Conservation (phyloP, 306 rosid species). For the Trichosanthes cucumerina region DNA sequence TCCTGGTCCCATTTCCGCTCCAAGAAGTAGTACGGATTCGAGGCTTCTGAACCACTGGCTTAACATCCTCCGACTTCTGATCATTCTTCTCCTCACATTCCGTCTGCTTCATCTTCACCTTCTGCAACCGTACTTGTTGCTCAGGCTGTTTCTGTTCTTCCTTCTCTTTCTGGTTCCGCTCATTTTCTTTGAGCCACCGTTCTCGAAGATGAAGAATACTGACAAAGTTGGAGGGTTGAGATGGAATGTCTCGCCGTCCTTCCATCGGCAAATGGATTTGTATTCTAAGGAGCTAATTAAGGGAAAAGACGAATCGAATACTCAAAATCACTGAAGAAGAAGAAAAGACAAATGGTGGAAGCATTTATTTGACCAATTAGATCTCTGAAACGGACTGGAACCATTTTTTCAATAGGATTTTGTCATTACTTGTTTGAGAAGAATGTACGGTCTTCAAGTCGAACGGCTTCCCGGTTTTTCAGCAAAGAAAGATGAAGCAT, state of each 20-base stretch:
- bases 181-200: constrained; percentile 40
- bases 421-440: not conserved
- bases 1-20: not conserved
- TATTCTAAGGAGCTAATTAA: not conserved
- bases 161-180: constrained; percentile 6
- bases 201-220: constrained; percentile 40
- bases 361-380: not conserved
- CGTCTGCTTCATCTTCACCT: constrained; percentile 16
- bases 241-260: constrained; percentile 12
- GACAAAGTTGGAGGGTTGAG: constrained; percentile 53
- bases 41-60: not conserved
- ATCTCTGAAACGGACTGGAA: not conserved
- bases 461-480: not conserved
- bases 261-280: not conserved
- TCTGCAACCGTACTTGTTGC: not conserved
- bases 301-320: not conserved
- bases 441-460: not conserved
- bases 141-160: constrained; percentile 4
- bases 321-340: not conserved
- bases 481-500: not conserved
- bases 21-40: not conserved
- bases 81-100: constrained; percentile 2
- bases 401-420: not conserved
- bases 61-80: not conserved
- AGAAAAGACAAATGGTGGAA: not conserved